Evolutionary conservation across 306 rosid species (phyloP), one percentile per base, ranked within the genome.

Genomic region (Lotus japonicus): DNA sequence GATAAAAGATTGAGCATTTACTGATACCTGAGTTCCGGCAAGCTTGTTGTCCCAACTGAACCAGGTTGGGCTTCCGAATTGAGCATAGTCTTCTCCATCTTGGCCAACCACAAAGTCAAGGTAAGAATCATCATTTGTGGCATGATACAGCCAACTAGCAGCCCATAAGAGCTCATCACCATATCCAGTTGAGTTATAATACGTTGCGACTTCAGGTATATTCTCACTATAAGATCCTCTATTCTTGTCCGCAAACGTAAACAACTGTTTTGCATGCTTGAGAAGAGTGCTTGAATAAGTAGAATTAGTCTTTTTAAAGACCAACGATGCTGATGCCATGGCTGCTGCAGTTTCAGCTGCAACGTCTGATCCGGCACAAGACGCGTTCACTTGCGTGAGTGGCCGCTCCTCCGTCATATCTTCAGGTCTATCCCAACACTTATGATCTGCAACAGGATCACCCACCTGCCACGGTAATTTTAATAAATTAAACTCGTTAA

Each of bases 11-110:
- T 21, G 19, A 36, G 42, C 11, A 41, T 26, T 68, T 60, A 56
- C 44, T 23, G 6, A 7, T 50, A 88, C 97, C 84, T 95, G 99
- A 48, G 96, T 82, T 78, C 96, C 96, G 31, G 97, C 91, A 72
- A 84, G 99, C 85, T 95, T 95, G 86, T 85, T 86, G 77, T 95
- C 99, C 99, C 99, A 95, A 72, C 99, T 90, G 83, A 95, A 95
- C 99, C 99, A 95, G 63, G 89, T 86, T 10, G 99, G 97, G 71
- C 82, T 81, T 76, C 86, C 97, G 68, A 69, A 95, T 9, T 88
- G 42, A 51, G 97, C 99, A 72, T 39, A 90, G 15, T 72, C 75
- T 26, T 84, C 75, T 73, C 97, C 99, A 19, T 74, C 74, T 46
- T 79, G 70, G 33, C 96, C 92, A 46, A 85, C 75, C 75, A 87